These are phyloP conservation scores for Alternaria consortialis DNA, from an alignment of 2,329 filamentous ascomycete genomes.

Conservation along the genomic window DNA sequence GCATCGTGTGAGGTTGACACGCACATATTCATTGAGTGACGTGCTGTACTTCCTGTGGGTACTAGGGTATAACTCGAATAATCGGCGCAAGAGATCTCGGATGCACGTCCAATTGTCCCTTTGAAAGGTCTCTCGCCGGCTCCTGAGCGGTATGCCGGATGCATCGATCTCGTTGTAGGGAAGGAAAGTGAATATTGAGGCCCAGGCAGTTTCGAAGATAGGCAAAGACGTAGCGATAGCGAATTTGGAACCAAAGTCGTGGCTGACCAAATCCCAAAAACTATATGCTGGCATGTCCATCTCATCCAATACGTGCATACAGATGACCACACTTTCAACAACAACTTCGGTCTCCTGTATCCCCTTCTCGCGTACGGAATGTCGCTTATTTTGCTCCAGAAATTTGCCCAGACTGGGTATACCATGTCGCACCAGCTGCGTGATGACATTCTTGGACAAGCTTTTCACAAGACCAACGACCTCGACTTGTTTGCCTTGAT, in stretches of 20 bases:
- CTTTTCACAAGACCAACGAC: constrained; percentile 44
- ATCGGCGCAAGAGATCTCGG: constrained; percentile 56
- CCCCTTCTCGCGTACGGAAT: constrained; percentile 57
- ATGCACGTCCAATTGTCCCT: constrained; percentile 62
- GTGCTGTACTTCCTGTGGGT: constrained; percentile 51
- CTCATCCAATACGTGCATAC: constrained; percentile 54
- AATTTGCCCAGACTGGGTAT: constrained; percentile 53
- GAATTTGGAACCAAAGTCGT: constrained; percentile 37
- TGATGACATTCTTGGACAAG: constrained; percentile 50
- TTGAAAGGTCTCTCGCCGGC: constrained; percentile 51
- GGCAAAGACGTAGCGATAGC: constrained; percentile 35
- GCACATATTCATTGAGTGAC: constrained; percentile 65
- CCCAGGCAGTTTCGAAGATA: constrained; percentile 51
- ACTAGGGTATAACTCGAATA: constrained; percentile 58
- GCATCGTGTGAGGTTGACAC: constrained; percentile 62
- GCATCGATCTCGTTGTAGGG: constrained; percentile 64
- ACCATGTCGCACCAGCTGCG: constrained; percentile 44
- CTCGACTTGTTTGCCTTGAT: constrained; percentile 22
- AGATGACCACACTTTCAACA: constrained; percentile 59
- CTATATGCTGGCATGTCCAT: constrained; percentile 37
- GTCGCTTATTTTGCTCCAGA: constrained; percentile 56
- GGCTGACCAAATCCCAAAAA: constrained; percentile 58
- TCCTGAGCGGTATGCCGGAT: constrained; percentile 56
- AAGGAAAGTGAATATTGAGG: constrained; percentile 61
- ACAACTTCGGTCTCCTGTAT: constrained; percentile 56